Evolutionary conservation across 148 eudicot genomes (phyloP), one percentile per base, ranked within the genome.

Genomic region (Rhododendron vialii): DNA sequence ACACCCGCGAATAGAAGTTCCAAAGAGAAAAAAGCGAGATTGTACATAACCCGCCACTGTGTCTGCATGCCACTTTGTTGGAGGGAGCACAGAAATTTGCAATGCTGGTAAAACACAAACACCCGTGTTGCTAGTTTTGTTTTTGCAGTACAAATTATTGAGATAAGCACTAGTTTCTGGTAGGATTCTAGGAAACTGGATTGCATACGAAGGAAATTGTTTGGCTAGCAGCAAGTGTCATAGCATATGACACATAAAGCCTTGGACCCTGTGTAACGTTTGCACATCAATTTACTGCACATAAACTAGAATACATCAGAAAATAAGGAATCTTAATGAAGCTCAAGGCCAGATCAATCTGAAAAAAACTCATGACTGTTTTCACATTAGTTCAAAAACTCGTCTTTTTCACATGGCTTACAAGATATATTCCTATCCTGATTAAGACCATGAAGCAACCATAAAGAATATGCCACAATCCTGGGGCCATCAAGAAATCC

Each of bases 11-110:
- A 30, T 1, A 59, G 48, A 81, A 57, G 3, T 81, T 41, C 57
- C 47, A 33, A 35, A n/a, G 83, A 57, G 48, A 57, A 81, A 82
- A 82, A 48, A 12, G 71, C 18, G 11, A 82, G 71, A 24, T 57
- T 57, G 26, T 36, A 82, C 51, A 82, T 82, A 55, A 57, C 59
- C 71, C 17, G 30, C 71, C 84, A 14, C 22, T 82, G 71, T 26
- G 41, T 59, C 71, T 20, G 30, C 71, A 82, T 36, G 84, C 84
- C 59, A 59, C 73, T 82, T 82, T 82, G 84, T 20, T 82, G 73
- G 84, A 59, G 24, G 69, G 48, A 82, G 48, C 17, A 82, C 22
- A 67, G 30, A 82, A 73, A 82, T 30, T 81, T 33, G 47, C n/a
- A 15, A 81, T 55, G 48, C 30, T 33, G 84, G 69, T 82, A 82